Evolutionary conservation across 768 basidiomycete genomes (phyloP).

Genomic region (Termitomyces sp.): DNA sequence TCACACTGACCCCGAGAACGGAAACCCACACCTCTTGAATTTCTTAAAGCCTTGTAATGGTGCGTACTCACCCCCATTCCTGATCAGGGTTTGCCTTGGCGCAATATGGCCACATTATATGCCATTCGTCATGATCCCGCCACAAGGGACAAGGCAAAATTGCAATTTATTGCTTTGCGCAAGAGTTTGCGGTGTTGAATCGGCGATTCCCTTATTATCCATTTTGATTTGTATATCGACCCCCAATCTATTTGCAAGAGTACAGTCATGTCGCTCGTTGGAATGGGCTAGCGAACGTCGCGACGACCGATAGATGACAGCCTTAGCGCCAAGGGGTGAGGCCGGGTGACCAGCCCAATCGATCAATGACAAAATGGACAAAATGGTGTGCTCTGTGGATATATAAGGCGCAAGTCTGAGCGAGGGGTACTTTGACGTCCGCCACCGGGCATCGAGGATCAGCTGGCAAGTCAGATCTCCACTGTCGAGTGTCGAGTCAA

Average conservation of each 20-base stretch:
- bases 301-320: not conserved
- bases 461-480: not conserved
- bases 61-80: not conserved
- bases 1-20: constrained; percentile 1
- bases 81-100: not conserved
- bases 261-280: not conserved
- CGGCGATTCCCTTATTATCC: not conserved
- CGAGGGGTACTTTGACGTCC: not conserved
- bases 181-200: not conserved
- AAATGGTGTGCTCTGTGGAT: constrained; percentile 3
- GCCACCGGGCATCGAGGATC: constrained; percentile 8
- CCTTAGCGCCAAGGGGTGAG: constrained; percentile 10
- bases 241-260: not conserved
- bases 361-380: constrained; percentile 14
- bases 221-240: not conserved
- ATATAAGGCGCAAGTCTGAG: constrained; percentile 8
- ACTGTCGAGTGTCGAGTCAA: not conserved
- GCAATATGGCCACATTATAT: not conserved
- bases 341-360: constrained; percentile 7
- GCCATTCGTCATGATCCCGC: not conserved
- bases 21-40: not conserved
- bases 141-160: not conserved
- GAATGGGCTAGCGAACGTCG: not conserved
- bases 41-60: not conserved
- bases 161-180: not conserved